Base-by-base conservation (phyloP, 1,284 basidiomycete species). In the Macrocystidia cucumis region DNA sequence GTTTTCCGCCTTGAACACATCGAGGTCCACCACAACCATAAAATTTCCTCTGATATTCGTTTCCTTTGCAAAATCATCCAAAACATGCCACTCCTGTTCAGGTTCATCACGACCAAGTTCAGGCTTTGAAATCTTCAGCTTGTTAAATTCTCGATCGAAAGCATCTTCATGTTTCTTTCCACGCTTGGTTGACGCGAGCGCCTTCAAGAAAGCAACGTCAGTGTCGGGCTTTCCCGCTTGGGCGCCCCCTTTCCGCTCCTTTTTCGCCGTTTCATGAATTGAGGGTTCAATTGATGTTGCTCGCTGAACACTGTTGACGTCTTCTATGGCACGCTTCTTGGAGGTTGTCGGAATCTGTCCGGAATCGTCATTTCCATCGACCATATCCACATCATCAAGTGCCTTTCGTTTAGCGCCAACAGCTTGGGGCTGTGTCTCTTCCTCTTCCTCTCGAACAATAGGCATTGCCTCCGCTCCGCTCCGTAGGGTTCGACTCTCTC, bases 131-230 rank as follows among this genome's bases (percentile, higher is more conserved):
- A 92, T 85, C 42, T 74, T 74, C 35, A 91, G 60, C 37, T 82
- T 74, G 52, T 91, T 90, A 54, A 92, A 91, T 46, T 90, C 88
- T 26, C 78, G 70, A 55, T 91, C 89, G 42, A 90, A 86, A 7
- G 70, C 65, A 50, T 90, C 85, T 51, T 84, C 82, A 1, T 55
- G 46, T 45, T 67, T 73, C 60, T 81, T 85, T 5, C 77, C 79
- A n/a, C 67, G 67, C 47, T 81, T 85, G 21, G 63, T 81, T 4
- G 81, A 83, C 12, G 84, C 80, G 26, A 87, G 60, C 0, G 84
- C 85, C 44, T 74, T 78, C 16, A 87, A 60, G 51, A 88, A 87
- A 1, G 67, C 70, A 2, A 62, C 62, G 45, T 87, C 84, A 17
- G 63, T 76, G 47, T 88, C 84, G 1, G 70, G 73, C 47, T 73